These are phyloP conservation scores for Geotrichum candidum DNA, from an alignment of 1,139 yeast species.

Conservation along the genomic window DNA sequence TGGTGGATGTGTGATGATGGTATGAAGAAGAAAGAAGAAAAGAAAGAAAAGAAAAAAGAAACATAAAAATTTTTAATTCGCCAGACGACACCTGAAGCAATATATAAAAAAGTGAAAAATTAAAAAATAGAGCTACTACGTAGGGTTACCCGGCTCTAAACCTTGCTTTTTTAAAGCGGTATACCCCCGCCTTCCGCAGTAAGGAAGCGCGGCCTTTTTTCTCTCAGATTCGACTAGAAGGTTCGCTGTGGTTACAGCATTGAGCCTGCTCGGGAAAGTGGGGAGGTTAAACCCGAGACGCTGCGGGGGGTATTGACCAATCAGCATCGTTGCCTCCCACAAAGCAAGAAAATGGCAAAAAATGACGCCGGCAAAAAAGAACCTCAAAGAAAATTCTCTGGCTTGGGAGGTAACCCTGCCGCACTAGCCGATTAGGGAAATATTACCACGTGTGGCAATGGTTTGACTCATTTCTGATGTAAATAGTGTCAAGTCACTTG, in stretches of 20 bases:
- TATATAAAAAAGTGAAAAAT: neutral
- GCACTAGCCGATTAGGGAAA: neutral
- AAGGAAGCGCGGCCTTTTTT: neutral
- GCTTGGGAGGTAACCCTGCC: neutral
- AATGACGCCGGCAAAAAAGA: neutral
- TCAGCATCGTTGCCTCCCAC: neutral
- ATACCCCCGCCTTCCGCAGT: neutral
- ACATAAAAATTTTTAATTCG: neutral
- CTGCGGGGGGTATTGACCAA: neutral
- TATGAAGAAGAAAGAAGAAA: slow-evolving; percentile 2
- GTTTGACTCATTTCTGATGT: neutral
- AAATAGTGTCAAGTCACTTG: neutral
- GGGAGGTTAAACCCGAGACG: neutral
- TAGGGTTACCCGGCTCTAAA: neutral
- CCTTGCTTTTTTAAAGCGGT: neutral
- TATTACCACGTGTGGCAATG: neutral
- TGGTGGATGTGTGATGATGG: slow-evolving; percentile 6
- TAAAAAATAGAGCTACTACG: neutral
- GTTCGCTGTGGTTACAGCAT: neutral
- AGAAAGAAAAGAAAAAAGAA: slow-evolving; percentile 1
- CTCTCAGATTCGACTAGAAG: slow-evolving; percentile 4
- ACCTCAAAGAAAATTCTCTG: neutral
- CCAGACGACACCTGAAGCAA: neutral
- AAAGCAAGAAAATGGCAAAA: neutral
- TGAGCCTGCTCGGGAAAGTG: neutral